Base-by-base conservation (phyloP, 75 land plant species). In the Cupressus sempervirens region DNA sequence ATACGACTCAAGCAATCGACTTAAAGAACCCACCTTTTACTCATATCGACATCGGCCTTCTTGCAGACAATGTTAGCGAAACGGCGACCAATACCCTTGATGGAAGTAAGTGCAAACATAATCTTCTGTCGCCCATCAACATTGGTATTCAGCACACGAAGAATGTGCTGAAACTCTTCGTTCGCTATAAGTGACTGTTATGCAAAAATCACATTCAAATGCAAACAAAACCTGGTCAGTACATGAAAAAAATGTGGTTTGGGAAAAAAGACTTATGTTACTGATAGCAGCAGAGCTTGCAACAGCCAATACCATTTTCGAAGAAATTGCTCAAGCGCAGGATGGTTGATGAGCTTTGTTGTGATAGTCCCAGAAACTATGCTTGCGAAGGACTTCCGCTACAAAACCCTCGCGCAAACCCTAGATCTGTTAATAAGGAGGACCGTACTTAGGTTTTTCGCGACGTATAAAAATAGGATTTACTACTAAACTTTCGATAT, bases 111-210 rank as follows among this genome's bases (percentile, higher is more conserved):
- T 23, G 91, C 91, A 43, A 88, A 90, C 91, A 90, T 90, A 30
- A 90, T 89, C 90, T 89, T 89, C 87, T 88, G 90, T 13, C 90
- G 82, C 58, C 91, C 91, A 85, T 89, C 91, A 29, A 89, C 91
- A 30, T 87, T 87, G 43, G 88, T 87, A n/a, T 87, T 87, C 80
- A 87, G 87, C 13, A 87, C 86, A 87, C 86, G 86, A 38, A 86
- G 86, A 79, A 85, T 85, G 83, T 85, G 86, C 85, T 86, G 86
- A 54, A 86, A 86, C 3, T 86, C 86, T 52, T 86, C 86, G 36
- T 83, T 86, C 29, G 86, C 86, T 35, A 86, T 46, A 29, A 86
- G 65, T 30, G 86, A 82, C 86, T 86, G 83, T 32, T 13, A 32
- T 50, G 53, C 53, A 13, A 50, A 13, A 50, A 50, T 11, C 9